Percentiles rank a stretch among this genome's conserved stretches.
Evolutionary conservation across 2,329 filamentous ascomycete species (phyloP).

Genomic region (Hyphodiscus sp.): DNA sequence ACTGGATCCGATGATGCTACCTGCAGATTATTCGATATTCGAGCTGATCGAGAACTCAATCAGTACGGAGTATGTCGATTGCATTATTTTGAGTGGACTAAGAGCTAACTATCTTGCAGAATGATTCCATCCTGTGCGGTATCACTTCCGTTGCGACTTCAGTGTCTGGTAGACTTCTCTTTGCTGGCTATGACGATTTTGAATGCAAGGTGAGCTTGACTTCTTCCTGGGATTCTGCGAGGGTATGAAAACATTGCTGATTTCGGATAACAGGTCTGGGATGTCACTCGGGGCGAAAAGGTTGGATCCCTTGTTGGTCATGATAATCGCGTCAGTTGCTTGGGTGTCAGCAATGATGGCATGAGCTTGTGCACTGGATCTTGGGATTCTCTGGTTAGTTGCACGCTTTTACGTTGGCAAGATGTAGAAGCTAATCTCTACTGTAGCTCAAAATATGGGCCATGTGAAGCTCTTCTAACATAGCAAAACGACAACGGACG

Average conservation of each 20-base stretch:
- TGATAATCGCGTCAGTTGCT: slow-evolving; percentile 97
- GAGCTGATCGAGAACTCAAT: slow-evolving; percentile 76
- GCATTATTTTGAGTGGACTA: slow-evolving; percentile 2
- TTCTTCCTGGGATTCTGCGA: neutral
- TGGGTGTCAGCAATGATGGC: slow-evolving; percentile 97
- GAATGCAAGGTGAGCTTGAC: slow-evolving; percentile 84
- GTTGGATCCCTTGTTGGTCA: slow-evolving; percentile 95
- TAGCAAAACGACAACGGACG: slow-evolving; percentile 14
- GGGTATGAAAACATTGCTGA: neutral
- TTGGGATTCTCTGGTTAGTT: slow-evolving; percentile 94
- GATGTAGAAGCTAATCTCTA: slow-evolving; percentile 21
- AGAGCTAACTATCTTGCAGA: slow-evolving; percentile 46
- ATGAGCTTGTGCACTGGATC: slow-evolving; percentile 99
- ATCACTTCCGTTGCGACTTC: slow-evolving; percentile 98
- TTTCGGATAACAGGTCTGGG: slow-evolving; percentile 71
- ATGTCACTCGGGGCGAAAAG: slow-evolving; percentile 92
- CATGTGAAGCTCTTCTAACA: slow-evolving; percentile 31
- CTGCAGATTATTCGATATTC: slow-evolving; percentile 95
- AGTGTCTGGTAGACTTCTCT: slow-evolving; percentile 88
- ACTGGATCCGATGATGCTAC: slow-evolving; percentile 97
- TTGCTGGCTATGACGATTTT: slow-evolving; percentile 97
- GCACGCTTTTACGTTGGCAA: neutral
- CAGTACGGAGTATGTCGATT: slow-evolving; percentile 55
- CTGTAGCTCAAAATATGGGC: slow-evolving; percentile 80
- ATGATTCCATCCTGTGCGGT: slow-evolving; percentile 92